Conservation (phyloP, 176 grass and related monocot genomes). For the Miscanthus lutarioriparius region DNA sequence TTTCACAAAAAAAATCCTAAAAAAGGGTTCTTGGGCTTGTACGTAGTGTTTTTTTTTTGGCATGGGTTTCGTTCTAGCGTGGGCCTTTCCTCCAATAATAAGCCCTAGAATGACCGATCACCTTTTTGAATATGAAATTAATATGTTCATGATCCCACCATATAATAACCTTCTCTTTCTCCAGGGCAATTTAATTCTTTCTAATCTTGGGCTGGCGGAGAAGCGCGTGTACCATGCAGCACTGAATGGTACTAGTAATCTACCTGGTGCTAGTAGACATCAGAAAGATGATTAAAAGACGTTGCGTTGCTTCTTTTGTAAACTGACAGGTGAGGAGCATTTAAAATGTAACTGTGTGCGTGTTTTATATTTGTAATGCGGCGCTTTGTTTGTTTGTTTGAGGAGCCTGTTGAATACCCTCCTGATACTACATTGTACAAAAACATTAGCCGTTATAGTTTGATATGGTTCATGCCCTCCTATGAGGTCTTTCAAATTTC, state of each 20-base stretch:
- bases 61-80: neutral
- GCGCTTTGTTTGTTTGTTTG: constrained; percentile 24
- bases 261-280: constrained; percentile 56
- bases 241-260: constrained; percentile 69
- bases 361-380: constrained; percentile 27
- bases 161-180: constrained; percentile 24
- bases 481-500: neutral
- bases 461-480: neutral
- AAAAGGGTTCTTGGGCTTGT: neutral
- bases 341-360: constrained; percentile 35
- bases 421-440: constrained; percentile 45
- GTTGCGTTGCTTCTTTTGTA: neutral
- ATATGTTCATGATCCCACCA: neutral
- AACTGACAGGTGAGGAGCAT: constrained; percentile 33
- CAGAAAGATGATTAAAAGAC: constrained; percentile 84
- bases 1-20: neutral
- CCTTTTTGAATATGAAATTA: neutral
- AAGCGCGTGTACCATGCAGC: constrained; percentile 85
- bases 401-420: constrained; percentile 32
- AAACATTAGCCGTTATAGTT: constrained; percentile 22
- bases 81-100: neutral
- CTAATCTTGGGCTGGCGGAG: constrained; percentile 75
- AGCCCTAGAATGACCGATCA: neutral
- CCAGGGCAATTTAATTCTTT: constrained; percentile 89
- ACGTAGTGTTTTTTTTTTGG: neutral